A percentile compares a stretch with the other conserved stretches of the same genome.
phyloP scores from a whole-genome alignment of 805 yeast species.

The Saccharomycopsis sp. region DNA sequence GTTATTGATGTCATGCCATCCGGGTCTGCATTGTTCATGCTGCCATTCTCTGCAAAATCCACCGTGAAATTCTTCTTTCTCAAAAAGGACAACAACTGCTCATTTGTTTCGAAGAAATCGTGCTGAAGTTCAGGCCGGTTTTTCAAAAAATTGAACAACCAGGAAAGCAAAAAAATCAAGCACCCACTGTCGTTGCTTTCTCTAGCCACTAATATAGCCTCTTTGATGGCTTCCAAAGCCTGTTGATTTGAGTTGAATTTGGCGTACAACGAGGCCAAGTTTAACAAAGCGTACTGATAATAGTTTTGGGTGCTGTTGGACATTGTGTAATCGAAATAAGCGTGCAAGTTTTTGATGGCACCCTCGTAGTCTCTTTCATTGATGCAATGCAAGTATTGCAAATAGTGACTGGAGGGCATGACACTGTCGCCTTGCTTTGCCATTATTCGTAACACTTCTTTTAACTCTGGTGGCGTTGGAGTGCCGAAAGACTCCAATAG shows the following conservation, averaged over 20 bases:
- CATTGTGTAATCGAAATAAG: slow-evolving; percentile 70
- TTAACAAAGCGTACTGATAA: slow-evolving; percentile 70
- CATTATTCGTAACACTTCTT: slow-evolving; percentile 36
- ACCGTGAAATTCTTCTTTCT: slow-evolving; percentile 38
- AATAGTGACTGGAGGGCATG: slow-evolving; percentile 43
- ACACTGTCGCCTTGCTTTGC: slow-evolving; percentile 34
- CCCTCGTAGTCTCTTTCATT: slow-evolving; percentile 50
- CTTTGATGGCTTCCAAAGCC: slow-evolving; percentile 73
- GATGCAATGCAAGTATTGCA: slow-evolving; percentile 52
- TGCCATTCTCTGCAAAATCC: slow-evolving; percentile 36
- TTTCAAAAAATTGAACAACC: slow-evolving; percentile 65
- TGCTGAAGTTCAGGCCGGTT: slow-evolving; percentile 52
- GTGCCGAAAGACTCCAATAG: slow-evolving; percentile 45
- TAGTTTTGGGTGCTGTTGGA: slow-evolving; percentile 52
- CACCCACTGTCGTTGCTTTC: slow-evolving; percentile 73
- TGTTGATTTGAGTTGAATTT: slow-evolving; percentile 56
- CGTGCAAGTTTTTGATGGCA: slow-evolving; percentile 44
- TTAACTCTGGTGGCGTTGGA: slow-evolving; percentile 34
- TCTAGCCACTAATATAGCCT: slow-evolving; percentile 80
- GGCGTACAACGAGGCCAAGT: slow-evolving; percentile 63
- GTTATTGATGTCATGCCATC: slow-evolving; percentile 39
- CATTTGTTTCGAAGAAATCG: slow-evolving; percentile 46
- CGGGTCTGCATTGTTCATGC: too few relatives aligned
- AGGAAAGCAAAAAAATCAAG: slow-evolving; percentile 59
- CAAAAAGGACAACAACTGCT: slow-evolving; percentile 57